Evolutionary conservation across 2,329 filamentous ascomycete species (phyloP), one percentile per base, ranked within the genome.

Genomic region (Fusarium vanettenii): DNA sequence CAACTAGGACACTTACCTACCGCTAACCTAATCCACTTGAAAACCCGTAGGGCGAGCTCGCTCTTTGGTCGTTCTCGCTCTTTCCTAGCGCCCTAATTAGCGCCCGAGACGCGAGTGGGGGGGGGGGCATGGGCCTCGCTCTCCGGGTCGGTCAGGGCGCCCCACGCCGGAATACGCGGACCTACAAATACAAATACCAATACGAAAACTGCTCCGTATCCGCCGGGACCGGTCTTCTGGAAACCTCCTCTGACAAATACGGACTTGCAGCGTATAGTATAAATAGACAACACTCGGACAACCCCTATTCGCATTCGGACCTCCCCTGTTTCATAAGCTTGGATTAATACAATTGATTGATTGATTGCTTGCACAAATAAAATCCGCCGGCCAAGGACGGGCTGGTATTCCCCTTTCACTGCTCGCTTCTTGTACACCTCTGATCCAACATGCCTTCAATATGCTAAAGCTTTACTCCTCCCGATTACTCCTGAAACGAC

Each of bases 151-250:
- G 35, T 37, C 52, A 57, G 52, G 39, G 25, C 39, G 20, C 59
- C 41, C 59, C 41, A 62, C 39, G 50, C 56, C 69, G 69, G 69
- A 50, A 71, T 70, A 41, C 63, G 22, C 69, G 69, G 69, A 71
- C 50, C 50, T 52, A 45, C 56, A 16, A 62, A 41, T 11, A 10
- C 29, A 31, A 31, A 31, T 52, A 45, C 35, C 4, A 37, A 70
- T 59, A 66, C 60, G 39, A 59, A 39, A 66, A 57, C 55, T 37
- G 13, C 14, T 37, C 22, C 33, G 33, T 57, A 27, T 35, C 55
- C 33, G 56, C 31, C 22, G 22, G 50, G 18, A 27, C 31, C 14
- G 16, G 31, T 25, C 22, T 74, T 64, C 66, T 55, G 60, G 70
- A 70, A 70, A 22, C 61, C 29, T 70, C 70, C 25, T 25, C 56